Evolutionary conservation across 129 eudicot species (phyloP).

Genomic region (Helianthus tuberosus): DNA sequence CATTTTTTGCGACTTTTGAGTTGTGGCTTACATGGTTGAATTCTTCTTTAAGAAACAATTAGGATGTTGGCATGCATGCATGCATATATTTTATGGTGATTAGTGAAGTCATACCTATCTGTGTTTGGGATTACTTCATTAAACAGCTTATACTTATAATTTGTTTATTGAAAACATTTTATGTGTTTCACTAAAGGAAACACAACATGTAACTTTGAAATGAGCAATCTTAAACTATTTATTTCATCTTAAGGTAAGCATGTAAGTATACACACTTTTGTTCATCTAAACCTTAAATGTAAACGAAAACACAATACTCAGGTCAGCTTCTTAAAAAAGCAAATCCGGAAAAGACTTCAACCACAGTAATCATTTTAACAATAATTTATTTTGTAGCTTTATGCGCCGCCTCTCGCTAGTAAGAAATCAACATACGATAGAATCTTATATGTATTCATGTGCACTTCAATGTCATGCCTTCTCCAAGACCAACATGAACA

Average conservation of each 20-base stretch:
- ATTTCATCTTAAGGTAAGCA: background rate
- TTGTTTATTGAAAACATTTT: too few species aligned
- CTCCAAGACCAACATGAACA: too few species aligned
- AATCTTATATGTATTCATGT: conserved; percentile 75
- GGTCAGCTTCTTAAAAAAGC: background rate
- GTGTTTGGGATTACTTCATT: too few species aligned
- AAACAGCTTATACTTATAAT: too few species aligned
- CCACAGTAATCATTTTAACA: background rate
- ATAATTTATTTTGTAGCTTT: conserved; percentile 44
- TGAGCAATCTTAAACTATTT: background rate
- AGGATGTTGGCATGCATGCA: background rate
- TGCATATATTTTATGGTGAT: too few species aligned
- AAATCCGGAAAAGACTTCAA: background rate
- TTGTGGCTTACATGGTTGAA: background rate
- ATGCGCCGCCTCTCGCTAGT: conserved; percentile 70
- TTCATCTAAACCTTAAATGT: background rate
- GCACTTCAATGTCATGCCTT: conserved; percentile 49
- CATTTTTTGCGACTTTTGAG: background rate
- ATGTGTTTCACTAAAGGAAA: too few species aligned
- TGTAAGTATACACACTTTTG: background rate
- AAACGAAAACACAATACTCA: background rate
- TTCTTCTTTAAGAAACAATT: background rate
- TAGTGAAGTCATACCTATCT: too few species aligned
- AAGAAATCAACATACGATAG: conserved; percentile 78
- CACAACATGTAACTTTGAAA: too few species aligned